phyloP scores from a whole-genome alignment of 441 rosid genomes.

The Capsella rubella region DNA sequence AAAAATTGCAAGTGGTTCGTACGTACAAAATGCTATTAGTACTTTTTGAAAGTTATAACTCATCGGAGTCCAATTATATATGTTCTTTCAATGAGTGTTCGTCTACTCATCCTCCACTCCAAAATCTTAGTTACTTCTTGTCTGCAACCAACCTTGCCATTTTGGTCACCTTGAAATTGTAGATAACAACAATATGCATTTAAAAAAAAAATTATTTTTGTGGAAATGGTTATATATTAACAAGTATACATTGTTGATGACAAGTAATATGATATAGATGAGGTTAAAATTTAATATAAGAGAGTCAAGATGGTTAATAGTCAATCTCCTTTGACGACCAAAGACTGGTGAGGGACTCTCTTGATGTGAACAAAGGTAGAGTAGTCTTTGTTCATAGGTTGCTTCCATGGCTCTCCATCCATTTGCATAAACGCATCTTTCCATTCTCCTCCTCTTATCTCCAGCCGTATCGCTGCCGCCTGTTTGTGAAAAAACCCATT shows the following conservation, averaged over 20 bases:
- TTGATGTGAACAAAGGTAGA: slow-evolving; percentile 81
- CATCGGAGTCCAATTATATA: slow-evolving; percentile 38
- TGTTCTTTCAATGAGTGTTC: slow-evolving; percentile 24
- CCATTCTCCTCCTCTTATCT: slow-evolving; percentile 92
- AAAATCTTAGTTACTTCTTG: slow-evolving; percentile 29
- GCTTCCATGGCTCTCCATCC: slow-evolving; percentile 99
- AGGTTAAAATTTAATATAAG: neutral
- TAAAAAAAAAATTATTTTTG: neutral
- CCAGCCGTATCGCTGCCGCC: slow-evolving; percentile 90
- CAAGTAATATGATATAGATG: neutral
- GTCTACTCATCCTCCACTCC: slow-evolving; percentile 44
- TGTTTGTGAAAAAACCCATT: slow-evolving; percentile 28
- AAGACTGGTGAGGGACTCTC: slow-evolving; percentile 78
- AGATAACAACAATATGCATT: neutral
- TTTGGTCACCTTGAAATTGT: slow-evolving; percentile 3
- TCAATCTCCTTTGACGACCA: slow-evolving; percentile 72
- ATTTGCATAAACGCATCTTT: slow-evolving; percentile 88
- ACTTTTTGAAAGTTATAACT: slow-evolving; percentile 39
- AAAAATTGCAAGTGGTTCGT: slow-evolving; percentile 40
- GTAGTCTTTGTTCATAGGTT: slow-evolving; percentile 71
- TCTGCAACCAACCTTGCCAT: slow-evolving; percentile 31
- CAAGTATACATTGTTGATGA: slow-evolving; percentile 5
- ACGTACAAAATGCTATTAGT: slow-evolving; percentile 35
- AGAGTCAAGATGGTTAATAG: slow-evolving; percentile 1
- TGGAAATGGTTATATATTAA: slow-evolving; percentile 21